Evolutionary conservation across 129 eudicot genomes (phyloP), one percentile per base, ranked within the genome.

Genomic region (Sambucus nigra): DNA sequence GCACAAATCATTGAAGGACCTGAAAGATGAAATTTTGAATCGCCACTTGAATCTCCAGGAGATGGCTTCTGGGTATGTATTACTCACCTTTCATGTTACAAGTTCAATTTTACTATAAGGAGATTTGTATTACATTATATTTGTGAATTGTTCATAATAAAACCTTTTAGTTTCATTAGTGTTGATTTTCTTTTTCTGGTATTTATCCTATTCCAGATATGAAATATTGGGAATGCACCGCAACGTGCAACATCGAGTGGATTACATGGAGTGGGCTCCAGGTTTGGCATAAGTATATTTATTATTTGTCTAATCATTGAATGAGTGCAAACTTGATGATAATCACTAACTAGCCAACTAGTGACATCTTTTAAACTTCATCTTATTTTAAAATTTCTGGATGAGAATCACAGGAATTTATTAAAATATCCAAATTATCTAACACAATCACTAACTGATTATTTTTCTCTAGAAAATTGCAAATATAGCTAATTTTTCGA

Each of bases 241-340:
- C 46, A 63, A 79, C 44, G 74, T 80, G 45, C 99, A 91, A 69
- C 95, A 91, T 56, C 94, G 99, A 46, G 87, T 82, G 51, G 99
- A 91, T 79, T 86, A 12, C 76, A 67, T 91, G 94, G 99, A 91
- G 29, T 91, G 99, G 99, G 99, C 99, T 50, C 99, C 99, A 86
- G 97, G 97, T 84, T 69, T 64, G 74, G 20, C 64, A n/a, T 51
- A 42, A 16, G 14, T 35, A 7, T 7, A 35, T 35, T 35, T 35
- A 35, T 8, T 12, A 7, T 12, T 35, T 8, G 12, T 35, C 42
- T 35, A 7, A 8, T 8, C 8, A 4, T 29, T 29, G 35, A 8
- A 29, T 29, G 35, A 29, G 35, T 29, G 4, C 35, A 45, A n/a
- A 18, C 2, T 47, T 21, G 23, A 9, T 47, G 10, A 47, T 28